Percentiles rank a stretch among this genome's conserved stretches.
phyloP scores from a whole-genome alignment of 1,284 basidiomycete species.

The Phenoliferia sp. region DNA sequence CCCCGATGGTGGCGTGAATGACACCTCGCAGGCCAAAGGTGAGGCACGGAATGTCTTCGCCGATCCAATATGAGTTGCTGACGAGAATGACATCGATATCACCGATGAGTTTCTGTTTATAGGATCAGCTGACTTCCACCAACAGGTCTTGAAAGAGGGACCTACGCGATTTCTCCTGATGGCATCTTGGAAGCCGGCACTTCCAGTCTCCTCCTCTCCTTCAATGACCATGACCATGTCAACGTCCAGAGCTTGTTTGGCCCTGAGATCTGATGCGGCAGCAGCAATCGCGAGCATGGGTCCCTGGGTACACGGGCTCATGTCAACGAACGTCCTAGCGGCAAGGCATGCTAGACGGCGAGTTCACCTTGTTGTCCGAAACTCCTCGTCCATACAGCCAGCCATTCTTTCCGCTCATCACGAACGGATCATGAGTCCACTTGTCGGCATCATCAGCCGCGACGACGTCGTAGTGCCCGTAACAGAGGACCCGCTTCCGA shows the following conservation, averaged over 20 bases:
- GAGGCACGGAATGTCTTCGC: slow-evolving; percentile 87
- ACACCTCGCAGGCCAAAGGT: slow-evolving; percentile 94
- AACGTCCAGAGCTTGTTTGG: slow-evolving; percentile 66
- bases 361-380: slow-evolving; percentile 42
- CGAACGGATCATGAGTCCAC: slow-evolving; percentile 85
- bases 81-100: slow-evolving; percentile 79
- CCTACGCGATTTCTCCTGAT: slow-evolving; percentile 68
- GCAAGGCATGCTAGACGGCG: no score
- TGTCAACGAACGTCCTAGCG: background rate
- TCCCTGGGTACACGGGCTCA: slow-evolving; percentile 63
- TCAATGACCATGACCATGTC: slow-evolving; percentile 90
- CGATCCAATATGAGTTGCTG: slow-evolving; percentile 92
- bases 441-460: slow-evolving; percentile 59
- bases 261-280: slow-evolving; percentile 75
- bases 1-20: slow-evolving; percentile 61
- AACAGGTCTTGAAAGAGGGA: background rate
- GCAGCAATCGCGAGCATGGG: slow-evolving; percentile 87
- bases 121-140: background rate
- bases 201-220: slow-evolving; percentile 93
- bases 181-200: slow-evolving; percentile 71
- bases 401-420: slow-evolving; percentile 75
- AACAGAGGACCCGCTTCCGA: slow-evolving; percentile 70
- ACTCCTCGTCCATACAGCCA: slow-evolving; percentile 91
- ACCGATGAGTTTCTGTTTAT: slow-evolving; percentile 65
- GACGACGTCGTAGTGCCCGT: slow-evolving; percentile 93